Base-by-base conservation (phyloP, 148 eudicot species). In the Heliamphora exappendiculata region DNA sequence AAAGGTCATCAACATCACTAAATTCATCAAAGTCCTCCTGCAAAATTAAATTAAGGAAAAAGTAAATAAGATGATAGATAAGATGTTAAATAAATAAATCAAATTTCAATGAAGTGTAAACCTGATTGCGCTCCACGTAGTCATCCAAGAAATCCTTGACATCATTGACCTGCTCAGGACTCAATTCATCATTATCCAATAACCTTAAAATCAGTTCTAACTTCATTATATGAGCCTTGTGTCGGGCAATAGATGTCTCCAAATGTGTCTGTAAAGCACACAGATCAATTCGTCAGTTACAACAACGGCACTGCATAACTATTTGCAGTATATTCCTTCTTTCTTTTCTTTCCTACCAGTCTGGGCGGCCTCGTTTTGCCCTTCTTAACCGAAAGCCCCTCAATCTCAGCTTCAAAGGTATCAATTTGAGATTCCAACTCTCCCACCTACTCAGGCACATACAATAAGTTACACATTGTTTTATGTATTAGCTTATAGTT, bases 331-430 rank as follows among this genome's bases (percentile, higher is more conserved):
- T 44, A 73, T 74, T 29, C 22, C 50, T 24, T 60, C 16, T 28
- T 62, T 67, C 70, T 41, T 28, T 67, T 24, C 50, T 34, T 24
- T 72, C 91, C 80, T 84, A 93, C 99, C 97, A 96, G 74, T 93
- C 99, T 96, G n/a, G 99, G 99, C 60, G 99, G 99, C 84, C 98
- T 91, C 8, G 91, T 82, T 87, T 96, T 96, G 63, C 99, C 99
- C 84, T 96, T 96, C 82, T 93, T 96, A 63, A 93, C 97, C 33
- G 97, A 85, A 49, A 96, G 89, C 37, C 99, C 99, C 82, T 93
- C 99, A 75, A 91, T 82, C 85, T 96, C 99, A 81, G 98, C 99
- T 87, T 96, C 99, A 89, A 93, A 96, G 83, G 79, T 88, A 84
- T 96, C 99, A 70, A 96, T 91, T 86, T 96, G 99, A 76, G 92